Base-by-base conservation (phyloP, 225 moss, liverwort and hornwort species). In the Polytrichum formosum region DNA sequence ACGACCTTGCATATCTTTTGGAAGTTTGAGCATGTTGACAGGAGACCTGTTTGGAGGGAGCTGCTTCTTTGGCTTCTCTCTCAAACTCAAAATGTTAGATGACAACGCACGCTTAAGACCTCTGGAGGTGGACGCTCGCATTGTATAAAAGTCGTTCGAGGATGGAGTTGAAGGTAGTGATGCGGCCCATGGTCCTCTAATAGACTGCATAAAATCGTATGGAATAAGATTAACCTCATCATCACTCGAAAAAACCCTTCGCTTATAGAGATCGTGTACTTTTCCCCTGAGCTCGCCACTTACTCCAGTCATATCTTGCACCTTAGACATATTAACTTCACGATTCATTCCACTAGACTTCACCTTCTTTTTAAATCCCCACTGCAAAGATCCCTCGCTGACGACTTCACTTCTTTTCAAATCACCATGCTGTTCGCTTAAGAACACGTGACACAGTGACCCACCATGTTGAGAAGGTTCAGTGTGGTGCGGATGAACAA, bases 1-100 rank as follows among this genome's bases (percentile, higher is more conserved):
- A 54, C 88, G 80, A 31, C 88, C 88, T 74, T 88, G 88, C 88
- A 88, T 88, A 53, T 88, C 88, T 56, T 83, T 85, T 6, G 88
- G 88, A 74, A 88, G 88, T 61, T 83, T 88, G 72, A 88, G 80
- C 63, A 74, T 85, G 54, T 79, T 84, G 54, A 75, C 53, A 23
- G 67, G 23, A 77, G 67, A 30, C 31, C 69, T 77, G 21, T 56
- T 80, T 64, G 71, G 80, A 63, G 68, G 74, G 68, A 21, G 27
- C 73, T 19, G 29, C 73, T 85, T 80, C 70, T 66, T 75, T 63
- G 70, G 30, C 35, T 75, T 88, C 54, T 79, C 82, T 65, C 68
- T 80, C 68, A 60, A 33, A 53, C 61, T 63, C n/a, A 35, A 65
- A 69, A 28, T 46, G 19, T 76, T 54, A 66, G 53, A 75, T 63